phyloP scores from a whole-genome alignment of 129 eudicot genomes.

The Chrysanthemum makinoi region DNA sequence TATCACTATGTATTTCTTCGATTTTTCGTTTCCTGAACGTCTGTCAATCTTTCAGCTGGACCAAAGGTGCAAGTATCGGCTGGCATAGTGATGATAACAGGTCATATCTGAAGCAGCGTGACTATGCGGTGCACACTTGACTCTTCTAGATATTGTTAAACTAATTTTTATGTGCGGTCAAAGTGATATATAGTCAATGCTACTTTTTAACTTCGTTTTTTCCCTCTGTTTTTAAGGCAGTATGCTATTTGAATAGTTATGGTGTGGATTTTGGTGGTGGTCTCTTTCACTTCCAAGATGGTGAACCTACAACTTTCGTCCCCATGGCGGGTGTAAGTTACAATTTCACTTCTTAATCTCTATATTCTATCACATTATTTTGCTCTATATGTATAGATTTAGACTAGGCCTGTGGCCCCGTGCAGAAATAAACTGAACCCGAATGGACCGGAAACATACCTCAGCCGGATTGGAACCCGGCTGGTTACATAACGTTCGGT shows the following conservation, averaged over 20 bases:
- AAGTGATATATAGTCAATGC: neutral
- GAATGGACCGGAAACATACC: no score
- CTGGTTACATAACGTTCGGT: no score
- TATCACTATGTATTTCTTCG: no score
- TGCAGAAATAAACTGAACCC: no score
- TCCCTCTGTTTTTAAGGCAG: slow-evolving; percentile 59
- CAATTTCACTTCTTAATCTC: neutral
- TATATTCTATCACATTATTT: neutral
- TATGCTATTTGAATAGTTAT: slow-evolving; percentile 80
- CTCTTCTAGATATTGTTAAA: neutral
- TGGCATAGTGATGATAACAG: slow-evolving; percentile 99
- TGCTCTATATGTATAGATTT: no score
- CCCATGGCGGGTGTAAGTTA: slow-evolving; percentile 90
- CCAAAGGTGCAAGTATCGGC: slow-evolving; percentile 94
- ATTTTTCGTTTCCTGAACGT: neutral
- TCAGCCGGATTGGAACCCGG: no score
- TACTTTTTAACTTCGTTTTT: slow-evolving; percentile 8
- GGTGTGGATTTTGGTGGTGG: slow-evolving; percentile 82
- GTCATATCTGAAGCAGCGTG: slow-evolving; percentile 88
- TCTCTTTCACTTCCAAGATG: slow-evolving; percentile 87
- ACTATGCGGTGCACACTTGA: slow-evolving; percentile 63
- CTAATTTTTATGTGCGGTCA: no score
- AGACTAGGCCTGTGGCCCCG: no score
- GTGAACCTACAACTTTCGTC: slow-evolving; percentile 60
- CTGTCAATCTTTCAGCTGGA: slow-evolving; percentile 56